These are phyloP conservation scores for Amanita thiersii DNA, from an alignment of 768 basidiomycete species.

Conservation along the genomic window DNA sequence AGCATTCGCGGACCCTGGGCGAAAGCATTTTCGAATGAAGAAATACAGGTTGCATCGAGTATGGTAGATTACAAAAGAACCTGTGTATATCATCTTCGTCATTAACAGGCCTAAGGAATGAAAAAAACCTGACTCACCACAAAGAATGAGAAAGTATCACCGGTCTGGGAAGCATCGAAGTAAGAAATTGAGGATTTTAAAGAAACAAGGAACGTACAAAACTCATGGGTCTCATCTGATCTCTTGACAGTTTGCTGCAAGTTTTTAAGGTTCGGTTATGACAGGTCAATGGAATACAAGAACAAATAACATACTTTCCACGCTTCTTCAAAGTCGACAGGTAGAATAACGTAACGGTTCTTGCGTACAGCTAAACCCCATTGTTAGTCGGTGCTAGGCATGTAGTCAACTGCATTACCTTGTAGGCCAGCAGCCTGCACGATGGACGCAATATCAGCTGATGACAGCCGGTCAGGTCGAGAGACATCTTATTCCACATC, in stretches of 20 bases:
- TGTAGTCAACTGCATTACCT: slow-evolving; percentile 38
- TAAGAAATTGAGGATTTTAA: neutral
- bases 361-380: slow-evolving; percentile 76
- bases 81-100: neutral
- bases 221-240: slow-evolving; percentile 93
- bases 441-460: slow-evolving; percentile 92
- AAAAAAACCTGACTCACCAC: slow-evolving; percentile 14
- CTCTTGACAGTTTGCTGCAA: slow-evolving; percentile 93
- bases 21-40: neutral
- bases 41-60: neutral
- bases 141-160: slow-evolving; percentile 11
- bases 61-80: neutral
- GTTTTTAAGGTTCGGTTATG: slow-evolving; percentile 21
- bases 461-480: slow-evolving; percentile 90
- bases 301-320: slow-evolving; percentile 89
- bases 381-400: slow-evolving; percentile 3
- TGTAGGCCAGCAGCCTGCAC: slow-evolving; percentile 97
- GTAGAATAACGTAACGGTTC: slow-evolving; percentile 95
- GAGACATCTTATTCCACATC: slow-evolving; percentile 69
- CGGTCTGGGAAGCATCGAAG: slow-evolving; percentile 1
- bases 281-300: slow-evolving; percentile 33
- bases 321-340: slow-evolving; percentile 97
- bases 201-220: slow-evolving; percentile 52
- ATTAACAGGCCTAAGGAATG: neutral
- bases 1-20: neutral